phyloP scores from a whole-genome alignment of 768 basidiomycete species.

The Peribolospora kevripleyi region DNA sequence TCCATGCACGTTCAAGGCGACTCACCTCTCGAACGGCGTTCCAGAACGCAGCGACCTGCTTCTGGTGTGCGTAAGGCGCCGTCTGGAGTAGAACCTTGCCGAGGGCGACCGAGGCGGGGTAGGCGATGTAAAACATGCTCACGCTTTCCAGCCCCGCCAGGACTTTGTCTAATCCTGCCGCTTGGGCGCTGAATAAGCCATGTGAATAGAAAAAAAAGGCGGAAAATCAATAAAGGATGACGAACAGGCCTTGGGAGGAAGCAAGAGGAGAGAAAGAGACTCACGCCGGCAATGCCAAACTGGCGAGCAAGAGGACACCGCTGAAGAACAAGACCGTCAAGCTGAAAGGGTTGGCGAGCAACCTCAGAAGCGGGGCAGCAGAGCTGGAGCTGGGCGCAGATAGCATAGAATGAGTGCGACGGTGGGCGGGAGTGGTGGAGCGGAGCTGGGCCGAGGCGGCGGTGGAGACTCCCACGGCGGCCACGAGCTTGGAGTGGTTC shows the following conservation, averaged over 20 bases:
- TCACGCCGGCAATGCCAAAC: slow-evolving; percentile 33
- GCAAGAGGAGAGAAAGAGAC: slow-evolving; percentile 14
- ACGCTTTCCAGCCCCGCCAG: slow-evolving; percentile 52
- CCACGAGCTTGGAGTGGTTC: neutral
- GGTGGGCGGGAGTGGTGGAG: neutral
- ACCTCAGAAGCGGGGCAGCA: slow-evolving; percentile 22
- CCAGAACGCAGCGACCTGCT: slow-evolving; percentile 58
- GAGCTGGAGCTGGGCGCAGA: neutral
- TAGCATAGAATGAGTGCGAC: neutral
- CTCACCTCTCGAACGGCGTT: slow-evolving; percentile 57
- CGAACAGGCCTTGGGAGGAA: neutral
- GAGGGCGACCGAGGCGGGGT: slow-evolving; percentile 56
- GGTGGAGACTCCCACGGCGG: neutral
- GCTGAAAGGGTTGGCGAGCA: slow-evolving; percentile 53
- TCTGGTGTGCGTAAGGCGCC: slow-evolving; percentile 30
- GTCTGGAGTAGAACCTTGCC: slow-evolving; percentile 78
- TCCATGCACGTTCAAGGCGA: slow-evolving; percentile 9
- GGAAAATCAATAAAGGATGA: no score
- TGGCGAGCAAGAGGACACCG: slow-evolving; percentile 30
- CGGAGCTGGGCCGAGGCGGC: neutral
- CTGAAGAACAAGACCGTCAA: slow-evolving; percentile 39
- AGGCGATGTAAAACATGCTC: slow-evolving; percentile 59
- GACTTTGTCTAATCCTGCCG: slow-evolving; percentile 44
- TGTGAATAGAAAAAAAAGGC: neutral
- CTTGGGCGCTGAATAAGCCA: slow-evolving; percentile 10